A percentile compares a stretch with the other conserved stretches of the same genome.
These are phyloP conservation scores for Globisporangium sylvaticum DNA, from an alignment of 352 stramenopile species.

Conservation along the genomic window DNA sequence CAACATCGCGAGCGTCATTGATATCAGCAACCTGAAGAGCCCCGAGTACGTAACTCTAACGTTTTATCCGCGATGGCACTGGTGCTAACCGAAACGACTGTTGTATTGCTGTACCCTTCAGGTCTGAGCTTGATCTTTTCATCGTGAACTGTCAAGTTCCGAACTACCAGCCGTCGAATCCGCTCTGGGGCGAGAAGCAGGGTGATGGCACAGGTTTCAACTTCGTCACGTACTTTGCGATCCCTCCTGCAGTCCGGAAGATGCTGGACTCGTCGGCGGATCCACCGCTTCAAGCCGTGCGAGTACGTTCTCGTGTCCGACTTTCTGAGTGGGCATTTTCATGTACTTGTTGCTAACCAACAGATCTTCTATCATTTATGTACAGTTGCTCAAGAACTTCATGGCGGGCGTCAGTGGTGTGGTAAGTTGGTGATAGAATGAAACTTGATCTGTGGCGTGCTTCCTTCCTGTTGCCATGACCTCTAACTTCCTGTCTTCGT, in stretches of 20 bases:
- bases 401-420: conserved; percentile 31
- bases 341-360: not conserved
- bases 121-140: conserved; percentile 51
- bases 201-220: conserved; percentile 73
- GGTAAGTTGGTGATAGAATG: conserved; percentile 16
- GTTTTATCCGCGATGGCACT: not conserved
- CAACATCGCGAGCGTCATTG: conserved; percentile 67
- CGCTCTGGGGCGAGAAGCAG: conserved; percentile 76
- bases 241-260: conserved; percentile 46
- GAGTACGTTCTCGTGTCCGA: conserved; percentile 17
- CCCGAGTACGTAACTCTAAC: conserved; percentile 17
- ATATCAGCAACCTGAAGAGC: conserved; percentile 42
- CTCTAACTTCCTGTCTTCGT: not conserved
- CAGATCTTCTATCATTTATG: not conserved
- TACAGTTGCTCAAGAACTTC: conserved; percentile 38
- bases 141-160: conserved; percentile 85
- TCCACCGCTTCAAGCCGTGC: conserved; percentile 45
- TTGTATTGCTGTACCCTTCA: conserved; percentile 7
- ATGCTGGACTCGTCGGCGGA: conserved; percentile 38
- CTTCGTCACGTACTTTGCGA: conserved; percentile 78
- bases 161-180: conserved; percentile 81
- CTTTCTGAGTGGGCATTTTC: not conserved
- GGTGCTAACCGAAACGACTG: not conserved
- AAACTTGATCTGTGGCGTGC: not conserved
- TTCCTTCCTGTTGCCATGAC: not conserved